phyloP scores from a whole-genome alignment of 208 protist species.

The Acanthamoeba healyi region DNA sequence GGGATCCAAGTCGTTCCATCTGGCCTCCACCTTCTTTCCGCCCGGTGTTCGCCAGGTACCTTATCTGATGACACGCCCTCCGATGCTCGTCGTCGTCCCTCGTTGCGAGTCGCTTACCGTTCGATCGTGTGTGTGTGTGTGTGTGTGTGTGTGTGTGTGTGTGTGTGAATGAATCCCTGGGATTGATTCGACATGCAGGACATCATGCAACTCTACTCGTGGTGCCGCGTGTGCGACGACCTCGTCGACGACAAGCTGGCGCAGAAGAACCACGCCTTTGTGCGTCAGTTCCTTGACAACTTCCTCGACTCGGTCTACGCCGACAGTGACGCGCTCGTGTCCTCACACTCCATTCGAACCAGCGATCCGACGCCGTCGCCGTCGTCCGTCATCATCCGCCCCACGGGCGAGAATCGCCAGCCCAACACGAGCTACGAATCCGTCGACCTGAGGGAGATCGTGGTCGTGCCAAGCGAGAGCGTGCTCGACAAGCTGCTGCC shows the following conservation, averaged over 20 bases:
- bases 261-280: slow-evolving; percentile 49
- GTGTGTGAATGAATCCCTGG: not conserved
- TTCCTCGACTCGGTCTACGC: slow-evolving; percentile 27
- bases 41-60: not conserved
- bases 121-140: not conserved
- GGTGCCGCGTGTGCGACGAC: slow-evolving; percentile 54
- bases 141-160: too few species aligned
- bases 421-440: not conserved
- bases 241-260: slow-evolving; percentile 41
- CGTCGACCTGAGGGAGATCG: not conserved
- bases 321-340: not conserved
- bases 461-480: not conserved
- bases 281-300: slow-evolving; percentile 43
- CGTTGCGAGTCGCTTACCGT: not conserved
- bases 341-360: not conserved
- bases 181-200: too few species aligned
- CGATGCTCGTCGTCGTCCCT: not conserved
- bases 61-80: not conserved
- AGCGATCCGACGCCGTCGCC: not conserved
- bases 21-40: slow-evolving; percentile 47
- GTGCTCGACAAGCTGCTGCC: slow-evolving; percentile 48
- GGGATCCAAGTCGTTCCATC: slow-evolving; percentile 47
- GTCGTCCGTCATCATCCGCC: not conserved
- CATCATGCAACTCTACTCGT: slow-evolving; percentile 56
- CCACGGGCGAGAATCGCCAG: not conserved